Conservation (phyloP, 306 rosid genomes). For the Glycyrrhiza uralensis region DNA sequence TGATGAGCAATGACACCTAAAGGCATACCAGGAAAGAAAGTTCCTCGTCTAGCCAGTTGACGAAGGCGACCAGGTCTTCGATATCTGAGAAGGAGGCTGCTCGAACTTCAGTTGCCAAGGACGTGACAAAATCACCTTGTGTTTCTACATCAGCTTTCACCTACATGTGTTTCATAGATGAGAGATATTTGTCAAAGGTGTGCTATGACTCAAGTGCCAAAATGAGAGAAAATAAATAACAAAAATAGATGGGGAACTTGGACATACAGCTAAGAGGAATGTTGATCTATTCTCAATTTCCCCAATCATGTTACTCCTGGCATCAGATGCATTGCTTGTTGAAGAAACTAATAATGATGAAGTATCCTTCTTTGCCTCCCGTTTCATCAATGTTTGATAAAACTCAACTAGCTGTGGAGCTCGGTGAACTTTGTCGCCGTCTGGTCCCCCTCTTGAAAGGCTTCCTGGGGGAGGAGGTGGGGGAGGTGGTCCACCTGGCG, state of each 20-base stretch:
- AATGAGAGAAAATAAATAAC: not conserved
- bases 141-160: constrained; percentile 95
- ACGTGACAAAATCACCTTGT: constrained; percentile 89
- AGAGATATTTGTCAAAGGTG: not conserved
- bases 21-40: constrained; percentile 44
- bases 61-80: constrained; percentile 79
- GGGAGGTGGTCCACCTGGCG: constrained; percentile 77
- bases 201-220: not conserved
- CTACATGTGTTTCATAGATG: constrained; percentile 22
- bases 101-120: constrained; percentile 93
- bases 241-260: constrained; percentile 13
- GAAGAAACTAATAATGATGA: constrained; percentile 60
- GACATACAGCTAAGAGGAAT: constrained; percentile 88
- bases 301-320: constrained; percentile 92
- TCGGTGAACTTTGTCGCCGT: constrained; percentile 79
- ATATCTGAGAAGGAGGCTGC: constrained; percentile 75
- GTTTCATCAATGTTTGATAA: constrained; percentile 91
- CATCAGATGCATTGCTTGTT: constrained; percentile 69
- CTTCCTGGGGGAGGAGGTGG: constrained; percentile 95
- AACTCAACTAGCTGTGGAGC: constrained; percentile 91
- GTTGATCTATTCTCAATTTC: constrained; percentile 91
- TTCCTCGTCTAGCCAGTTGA: constrained; percentile 98
- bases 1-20: constrained; percentile 9
- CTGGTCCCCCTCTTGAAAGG: constrained; percentile 60
- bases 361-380: constrained; percentile 93